Conservation (phyloP, 371 early-diverging fungal species). For the Mortierella sp. region DNA sequence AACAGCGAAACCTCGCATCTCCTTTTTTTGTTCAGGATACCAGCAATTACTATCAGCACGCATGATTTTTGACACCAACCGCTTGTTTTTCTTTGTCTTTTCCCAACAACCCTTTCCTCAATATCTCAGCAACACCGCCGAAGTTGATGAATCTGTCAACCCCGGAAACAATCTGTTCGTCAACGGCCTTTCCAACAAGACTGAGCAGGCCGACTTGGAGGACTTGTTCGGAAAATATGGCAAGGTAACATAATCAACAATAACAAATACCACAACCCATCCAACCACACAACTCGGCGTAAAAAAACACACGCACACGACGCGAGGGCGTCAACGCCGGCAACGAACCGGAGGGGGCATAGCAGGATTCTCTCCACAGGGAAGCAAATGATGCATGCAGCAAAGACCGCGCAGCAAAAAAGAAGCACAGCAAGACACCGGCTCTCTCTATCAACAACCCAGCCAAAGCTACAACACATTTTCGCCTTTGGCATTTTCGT, state of each 20-base stretch:
- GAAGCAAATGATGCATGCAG: neutral
- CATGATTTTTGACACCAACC: slow-evolving; percentile 25
- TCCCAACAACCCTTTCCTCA: neutral
- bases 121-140: slow-evolving; percentile 26
- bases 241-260: slow-evolving; percentile 60
- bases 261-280: neutral
- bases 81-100: neutral
- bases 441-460: neutral
- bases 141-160: slow-evolving; percentile 65
- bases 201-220: slow-evolving; percentile 77
- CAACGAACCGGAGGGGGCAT: neutral
- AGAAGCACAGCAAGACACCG: no score
- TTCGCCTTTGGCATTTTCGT: neutral
- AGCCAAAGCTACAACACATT: neutral
- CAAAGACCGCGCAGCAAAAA: neutral
- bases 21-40: neutral
- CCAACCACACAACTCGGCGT: neutral
- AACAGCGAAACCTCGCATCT: neutral
- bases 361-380: neutral
- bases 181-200: slow-evolving; percentile 76
- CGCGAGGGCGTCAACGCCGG: neutral
- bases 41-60: neutral
- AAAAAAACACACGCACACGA: neutral
- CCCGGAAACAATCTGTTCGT: slow-evolving; percentile 88
- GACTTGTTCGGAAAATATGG: slow-evolving; percentile 83